These are phyloP conservation scores for Calcarisporium arbuscula DNA, from an alignment of 2,329 filamentous ascomycete genomes.

Conservation along the genomic window DNA sequence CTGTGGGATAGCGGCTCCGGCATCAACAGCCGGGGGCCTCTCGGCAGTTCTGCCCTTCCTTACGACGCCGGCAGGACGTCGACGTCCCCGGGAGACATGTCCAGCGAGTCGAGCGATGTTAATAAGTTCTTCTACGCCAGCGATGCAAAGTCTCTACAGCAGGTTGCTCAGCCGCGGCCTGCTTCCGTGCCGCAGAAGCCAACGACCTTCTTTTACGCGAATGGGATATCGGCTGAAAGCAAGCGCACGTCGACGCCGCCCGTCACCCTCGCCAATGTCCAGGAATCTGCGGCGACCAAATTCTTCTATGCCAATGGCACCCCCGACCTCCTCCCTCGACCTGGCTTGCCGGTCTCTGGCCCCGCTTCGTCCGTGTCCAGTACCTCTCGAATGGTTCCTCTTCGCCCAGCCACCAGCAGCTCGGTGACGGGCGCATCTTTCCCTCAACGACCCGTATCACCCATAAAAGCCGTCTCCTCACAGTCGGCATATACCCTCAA, in stretches of 20 bases:
- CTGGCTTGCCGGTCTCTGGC: slow-evolving; percentile 27
- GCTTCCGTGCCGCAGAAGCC: slow-evolving; percentile 38
- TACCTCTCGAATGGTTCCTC: slow-evolving; percentile 34
- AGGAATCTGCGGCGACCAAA: slow-evolving; percentile 46
- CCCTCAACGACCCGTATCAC: slow-evolving; percentile 42
- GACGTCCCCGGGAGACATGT: slow-evolving; percentile 16
- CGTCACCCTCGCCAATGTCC: slow-evolving; percentile 22
- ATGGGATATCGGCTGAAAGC: slow-evolving; percentile 36
- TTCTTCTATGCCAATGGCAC: slow-evolving; percentile 71
- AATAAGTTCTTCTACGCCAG: slow-evolving; percentile 87
- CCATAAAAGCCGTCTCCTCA: slow-evolving; percentile 32
- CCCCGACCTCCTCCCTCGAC: slow-evolving; percentile 37
- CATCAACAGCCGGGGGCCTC: no score
- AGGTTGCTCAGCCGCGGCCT: slow-evolving; percentile 29
- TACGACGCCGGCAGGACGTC: slow-evolving; percentile 20
- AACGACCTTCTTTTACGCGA: slow-evolving; percentile 51
- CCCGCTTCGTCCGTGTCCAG: slow-evolving; percentile 41
- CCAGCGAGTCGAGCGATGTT: slow-evolving; percentile 22
- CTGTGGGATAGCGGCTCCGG: slow-evolving; percentile 31
- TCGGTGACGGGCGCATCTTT: slow-evolving; percentile 16
- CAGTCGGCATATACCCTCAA: slow-evolving; percentile 12
- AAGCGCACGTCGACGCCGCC: slow-evolving; percentile 27
- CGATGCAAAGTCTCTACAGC: slow-evolving; percentile 53
- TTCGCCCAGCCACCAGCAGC: slow-evolving; percentile 30
- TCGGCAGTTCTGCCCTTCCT: no score